phyloP scores from a whole-genome alignment of 345 rosid species.

The thale cress (Arabidopsis thaliana) region TAIR10.1 NC_003070.9:20012501-20013000 shows the following conservation, averaged over 20 bases:
- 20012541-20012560: background rate
- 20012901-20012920: too few species aligned
- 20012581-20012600: background rate
- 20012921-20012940: too few species aligned
- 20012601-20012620: conserved; percentile 26
- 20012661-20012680: conserved; percentile 17
- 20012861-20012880: background rate
- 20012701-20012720: background rate
- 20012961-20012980: too few species aligned
- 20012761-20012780: background rate
- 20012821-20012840: background rate
- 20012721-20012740: background rate
- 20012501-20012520: too few species aligned
- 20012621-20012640: conserved; percentile 23
- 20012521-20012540: background rate
- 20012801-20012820: background rate
- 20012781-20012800: background rate
- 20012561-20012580: background rate
- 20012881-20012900: background rate
- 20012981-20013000: too few species aligned
- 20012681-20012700: conserved; percentile 25
- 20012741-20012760: background rate
- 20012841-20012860: too few species aligned
- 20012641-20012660: conserved; percentile 23
- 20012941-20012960: too few species aligned